Conservation (phyloP, 306 rosid genomes). For the Malus domestica region ASM211411v1 NC_041796.1:6049501-6050000, state of each 20-base stretch:
- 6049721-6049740: neutral
- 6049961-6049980: neutral
- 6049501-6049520: no score
- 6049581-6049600: neutral
- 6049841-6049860: rapidly evolving
- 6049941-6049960: rapidly evolving
- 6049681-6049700: constrained; percentile 14
- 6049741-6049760: constrained; percentile 16
- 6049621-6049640: neutral
- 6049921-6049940: no score
- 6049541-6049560: no score
- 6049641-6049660: neutral
- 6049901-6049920: no score
- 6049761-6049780: neutral
- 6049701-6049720: neutral
- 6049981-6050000: constrained; percentile 22
- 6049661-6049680: constrained; percentile 15
- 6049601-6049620: neutral
- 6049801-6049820: rapidly evolving
- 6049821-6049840: rapidly evolving
- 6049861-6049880: no score
- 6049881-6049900: no score
- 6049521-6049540: no score
- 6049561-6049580: no score
- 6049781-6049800: no score